phyloP scores from a whole-genome alignment of 2,329 filamentous ascomycete genomes.

The Botrytis sinoallii region DNA sequence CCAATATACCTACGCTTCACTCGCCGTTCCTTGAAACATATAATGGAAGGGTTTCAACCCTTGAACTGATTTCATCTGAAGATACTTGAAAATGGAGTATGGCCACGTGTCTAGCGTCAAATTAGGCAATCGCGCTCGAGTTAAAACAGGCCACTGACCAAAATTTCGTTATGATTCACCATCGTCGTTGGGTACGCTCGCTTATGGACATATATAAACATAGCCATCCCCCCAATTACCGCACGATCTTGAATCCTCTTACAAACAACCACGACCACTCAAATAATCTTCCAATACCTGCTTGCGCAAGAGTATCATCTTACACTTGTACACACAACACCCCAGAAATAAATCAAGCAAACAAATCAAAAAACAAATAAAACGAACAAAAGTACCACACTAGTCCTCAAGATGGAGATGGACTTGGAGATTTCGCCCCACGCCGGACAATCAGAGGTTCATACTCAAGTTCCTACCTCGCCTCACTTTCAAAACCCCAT shows the following conservation, averaged over 20 bases:
- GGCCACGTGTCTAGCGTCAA: slow-evolving; percentile 16
- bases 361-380: background rate
- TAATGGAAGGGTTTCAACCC: background rate
- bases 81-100: slow-evolving; percentile 11
- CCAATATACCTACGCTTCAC: background rate
- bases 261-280: background rate
- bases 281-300: background rate
- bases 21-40: background rate
- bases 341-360: background rate
- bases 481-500: background rate
- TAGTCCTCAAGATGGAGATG: background rate
- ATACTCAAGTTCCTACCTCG: background rate
- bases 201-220: slow-evolving; percentile 10
- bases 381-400: background rate
- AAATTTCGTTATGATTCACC: slow-evolving; percentile 3
- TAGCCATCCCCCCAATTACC: background rate
- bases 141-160: background rate
- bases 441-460: background rate
- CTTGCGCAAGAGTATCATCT: background rate
- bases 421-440: slow-evolving; percentile 7
- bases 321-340: background rate
- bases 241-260: background rate
- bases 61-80: background rate
- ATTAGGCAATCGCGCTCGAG: slow-evolving; percentile 3
- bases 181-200: slow-evolving; percentile 1